phyloP scores from a whole-genome alignment of 305 asterid genomes.

The Ruellia speciosa region DNA sequence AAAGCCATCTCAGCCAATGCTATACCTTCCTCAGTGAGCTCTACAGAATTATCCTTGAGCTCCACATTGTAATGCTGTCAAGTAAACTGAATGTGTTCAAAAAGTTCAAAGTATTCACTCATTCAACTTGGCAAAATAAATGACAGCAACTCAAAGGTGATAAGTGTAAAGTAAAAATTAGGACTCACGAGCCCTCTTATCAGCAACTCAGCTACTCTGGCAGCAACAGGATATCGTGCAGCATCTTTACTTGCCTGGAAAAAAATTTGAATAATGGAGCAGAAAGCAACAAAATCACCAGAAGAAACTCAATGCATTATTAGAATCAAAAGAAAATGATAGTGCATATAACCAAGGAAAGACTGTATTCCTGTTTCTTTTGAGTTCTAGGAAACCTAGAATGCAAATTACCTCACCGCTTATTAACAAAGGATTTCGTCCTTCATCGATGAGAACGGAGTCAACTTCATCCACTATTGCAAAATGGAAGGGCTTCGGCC shows the following conservation, averaged over 20 bases:
- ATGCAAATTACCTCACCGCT: constrained; percentile 77
- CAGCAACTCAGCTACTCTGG: constrained; percentile 91
- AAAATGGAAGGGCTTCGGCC: constrained; percentile 98
- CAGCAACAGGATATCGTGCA: constrained; percentile 92
- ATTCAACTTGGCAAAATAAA: neutral
- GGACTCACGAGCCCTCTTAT: constrained; percentile 62
- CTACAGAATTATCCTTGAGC: constrained; percentile 91
- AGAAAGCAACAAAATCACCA: constrained; percentile 5
- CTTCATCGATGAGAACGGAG: constrained; percentile 96
- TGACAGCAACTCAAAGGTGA: constrained; percentile 7
- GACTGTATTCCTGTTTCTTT: neutral
- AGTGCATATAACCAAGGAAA: constrained; percentile 11
- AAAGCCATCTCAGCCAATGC: constrained; percentile 88
- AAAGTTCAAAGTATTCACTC: neutral
- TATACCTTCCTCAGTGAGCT: constrained; percentile 94
- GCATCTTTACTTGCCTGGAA: constrained; percentile 80
- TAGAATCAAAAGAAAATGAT: neutral
- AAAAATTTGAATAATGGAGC: constrained; percentile 12
- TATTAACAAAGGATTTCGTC: constrained; percentile 91
- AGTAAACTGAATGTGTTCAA: constrained; percentile 22
- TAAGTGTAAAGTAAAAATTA: constrained; percentile 9
- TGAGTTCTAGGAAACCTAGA: constrained; percentile 1
- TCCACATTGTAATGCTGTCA: constrained; percentile 84
- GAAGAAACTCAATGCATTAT: constrained; percentile 1
- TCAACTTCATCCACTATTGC: constrained; percentile 98